These are phyloP conservation scores for Dictyostelium citrinum DNA, from an alignment of 78 protist species.

Conservation along the genomic window DNA sequence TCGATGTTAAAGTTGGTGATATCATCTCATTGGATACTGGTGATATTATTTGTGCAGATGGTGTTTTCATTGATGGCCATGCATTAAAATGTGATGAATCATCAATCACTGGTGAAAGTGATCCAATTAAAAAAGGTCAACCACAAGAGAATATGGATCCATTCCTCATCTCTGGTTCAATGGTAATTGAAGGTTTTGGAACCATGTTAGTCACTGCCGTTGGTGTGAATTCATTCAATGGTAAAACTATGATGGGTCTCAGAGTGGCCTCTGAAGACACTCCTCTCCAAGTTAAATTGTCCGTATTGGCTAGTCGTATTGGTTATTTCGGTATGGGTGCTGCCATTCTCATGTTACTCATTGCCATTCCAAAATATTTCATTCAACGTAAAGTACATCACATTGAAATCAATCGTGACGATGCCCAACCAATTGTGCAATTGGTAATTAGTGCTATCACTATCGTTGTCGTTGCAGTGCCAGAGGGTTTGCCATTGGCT, in stretches of 20 bases:
- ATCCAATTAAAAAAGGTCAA: conserved; percentile 76
- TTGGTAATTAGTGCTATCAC: conserved; percentile 92
- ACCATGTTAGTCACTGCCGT: conserved; percentile 83
- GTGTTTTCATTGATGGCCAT: conserved; percentile 82
- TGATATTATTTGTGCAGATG: conserved; percentile 90
- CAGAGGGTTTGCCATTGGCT: conserved; percentile 96
- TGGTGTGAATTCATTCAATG: conserved; percentile 84
- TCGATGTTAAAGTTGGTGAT: conserved; percentile 93
- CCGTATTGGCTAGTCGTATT: conserved; percentile 82
- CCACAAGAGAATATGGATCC: conserved; percentile 35
- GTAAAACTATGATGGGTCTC: conserved; percentile 78
- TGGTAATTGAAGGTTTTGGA: conserved; percentile 85
- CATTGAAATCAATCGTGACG: neutral
- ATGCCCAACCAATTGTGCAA: conserved; percentile 59
- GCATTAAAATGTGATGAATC: conserved; percentile 81
- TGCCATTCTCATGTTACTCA: conserved; percentile 74
- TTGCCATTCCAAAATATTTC: conserved; percentile 49
- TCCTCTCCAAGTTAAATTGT: conserved; percentile 93
- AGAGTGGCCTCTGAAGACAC: conserved; percentile 84
- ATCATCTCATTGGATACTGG: conserved; percentile 86
- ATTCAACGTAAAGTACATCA: conserved; percentile 35
- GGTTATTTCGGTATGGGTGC: conserved; percentile 86
- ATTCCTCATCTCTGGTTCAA: conserved; percentile 50
- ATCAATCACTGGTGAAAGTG: conserved; percentile 82
- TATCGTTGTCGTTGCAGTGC: conserved; percentile 98